Conservation (phyloP, 108 stramenopile species). For the Skeletonema tropicum region DNA sequence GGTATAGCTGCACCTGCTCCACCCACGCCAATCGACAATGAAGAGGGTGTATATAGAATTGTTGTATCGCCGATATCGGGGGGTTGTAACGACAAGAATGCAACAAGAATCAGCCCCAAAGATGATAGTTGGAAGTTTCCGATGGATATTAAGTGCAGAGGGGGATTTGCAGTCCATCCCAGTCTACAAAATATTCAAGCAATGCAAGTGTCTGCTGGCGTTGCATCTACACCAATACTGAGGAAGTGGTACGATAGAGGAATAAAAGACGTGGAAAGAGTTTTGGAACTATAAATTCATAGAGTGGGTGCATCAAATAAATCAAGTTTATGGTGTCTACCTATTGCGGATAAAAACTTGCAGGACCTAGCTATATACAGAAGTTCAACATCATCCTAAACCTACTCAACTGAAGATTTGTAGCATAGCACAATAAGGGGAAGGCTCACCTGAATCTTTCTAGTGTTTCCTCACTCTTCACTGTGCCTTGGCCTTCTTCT, state of each 20-base stretch:
- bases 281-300: neutral
- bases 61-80: conserved; percentile 58
- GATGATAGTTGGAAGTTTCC: conserved; percentile 49
- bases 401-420: too few species aligned
- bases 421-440: too few species aligned
- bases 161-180: conserved; percentile 44
- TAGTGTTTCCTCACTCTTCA: too few species aligned
- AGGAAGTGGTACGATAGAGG: conserved; percentile 59
- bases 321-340: neutral
- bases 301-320: too few species aligned
- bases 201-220: conserved; percentile 47
- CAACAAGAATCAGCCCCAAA: conserved; percentile 48
- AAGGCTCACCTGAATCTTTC: too few species aligned
- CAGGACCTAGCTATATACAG: neutral
- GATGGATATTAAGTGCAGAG: conserved; percentile 37
- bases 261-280: conserved; percentile 38
- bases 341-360: neutral
- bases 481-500: too few species aligned
- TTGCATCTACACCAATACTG: conserved; percentile 42
- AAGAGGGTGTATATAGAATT: conserved; percentile 28
- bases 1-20: conserved; percentile 64
- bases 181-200: conserved; percentile 60
- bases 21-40: conserved; percentile 38
- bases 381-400: too few species aligned
- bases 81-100: neutral